phyloP scores from a whole-genome alignment of 371 early-diverging fungal species.

The Apophysomyces elegans region DNA sequence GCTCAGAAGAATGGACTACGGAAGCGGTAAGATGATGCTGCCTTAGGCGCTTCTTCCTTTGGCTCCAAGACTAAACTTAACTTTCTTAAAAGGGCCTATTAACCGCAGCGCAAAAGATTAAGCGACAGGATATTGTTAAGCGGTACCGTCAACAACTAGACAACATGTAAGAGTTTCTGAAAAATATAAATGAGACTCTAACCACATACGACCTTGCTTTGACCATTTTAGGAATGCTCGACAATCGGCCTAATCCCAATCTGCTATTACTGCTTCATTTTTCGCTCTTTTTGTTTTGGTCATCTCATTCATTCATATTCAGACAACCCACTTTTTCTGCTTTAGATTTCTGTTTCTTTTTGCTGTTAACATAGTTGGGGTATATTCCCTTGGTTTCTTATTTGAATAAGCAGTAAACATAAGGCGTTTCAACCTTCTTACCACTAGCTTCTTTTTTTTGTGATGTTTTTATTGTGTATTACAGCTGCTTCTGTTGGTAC shows the following conservation, averaged over 20 bases:
- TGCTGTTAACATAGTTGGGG: neutral
- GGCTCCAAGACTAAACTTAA: neutral
- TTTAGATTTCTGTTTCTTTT: neutral
- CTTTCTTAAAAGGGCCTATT: constrained; percentile 40
- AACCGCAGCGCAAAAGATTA: constrained; percentile 91
- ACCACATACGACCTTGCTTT: neutral
- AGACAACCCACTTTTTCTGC: neutral
- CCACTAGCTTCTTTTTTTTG: neutral
- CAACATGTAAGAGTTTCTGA: constrained; percentile 42
- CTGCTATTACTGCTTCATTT: neutral
- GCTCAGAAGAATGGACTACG: constrained; percentile 81
- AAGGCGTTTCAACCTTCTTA: neutral
- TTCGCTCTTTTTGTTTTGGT: neutral
- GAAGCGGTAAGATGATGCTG: constrained; percentile 57
- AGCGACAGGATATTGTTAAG: constrained; percentile 75
- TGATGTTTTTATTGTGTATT: neutral
- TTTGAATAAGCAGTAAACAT: neutral
- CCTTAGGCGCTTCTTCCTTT: constrained; percentile 20
- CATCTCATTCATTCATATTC: neutral
- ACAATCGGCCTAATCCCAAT: neutral
- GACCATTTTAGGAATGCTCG: neutral
- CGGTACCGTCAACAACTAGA: constrained; percentile 61
- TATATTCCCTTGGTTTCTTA: neutral
- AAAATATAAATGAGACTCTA: neutral
- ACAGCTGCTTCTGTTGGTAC: too few species aligned